Base-by-base conservation (phyloP, 305 asterid species). In the Fraxinus platypoda region DNA sequence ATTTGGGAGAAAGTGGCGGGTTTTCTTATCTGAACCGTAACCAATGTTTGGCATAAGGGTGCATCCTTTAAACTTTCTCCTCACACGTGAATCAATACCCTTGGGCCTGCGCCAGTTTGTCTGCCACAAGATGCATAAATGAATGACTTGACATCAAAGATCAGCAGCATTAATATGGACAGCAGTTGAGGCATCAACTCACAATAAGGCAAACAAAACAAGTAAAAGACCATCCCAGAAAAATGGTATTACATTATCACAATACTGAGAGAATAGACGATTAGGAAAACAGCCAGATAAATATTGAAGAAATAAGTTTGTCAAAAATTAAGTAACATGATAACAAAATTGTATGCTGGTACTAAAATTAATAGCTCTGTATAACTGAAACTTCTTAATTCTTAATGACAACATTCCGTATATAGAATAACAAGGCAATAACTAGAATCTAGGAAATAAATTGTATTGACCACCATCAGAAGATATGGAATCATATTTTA, bases 41-140 rank as follows among this genome's bases (percentile, higher is more conserved):
- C 89, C 90, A 46, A 88, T 84, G 82, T 88, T 88, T 8, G 89
- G 90, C 90, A 88, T 88, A 31, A 84, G 41, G 31, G 89, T 86
- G 74, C 81, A 81, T 57, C 90, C 90, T 66, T 88, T 88, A 75
- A 88, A 88, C 86, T 88, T 88, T 74, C 90, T 85, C 70, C 90
- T 59, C 26, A 88, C 90, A n/a, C 90, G 86, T 9, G 90, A 88
- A 80, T 88, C 90, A 70, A 88, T 88, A 88, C 91, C 91, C 89
- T 86, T 86, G 57, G 91, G 91, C 84, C 89, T 83, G 13, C 91
- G 88, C 91, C 91, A 86, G 83, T 86, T 88, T 15, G 64, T 2
- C 91, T 86, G 84, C 41, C 23, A 21, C 73, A 25, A 25, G 5
- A 64, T 21, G 73, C 34, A 64, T 64, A 64, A 64, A 23, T 64